phyloP scores from a whole-genome alignment of 192 early-diverging fungal species.

The Gorgonomyces haynaldii region DNA sequence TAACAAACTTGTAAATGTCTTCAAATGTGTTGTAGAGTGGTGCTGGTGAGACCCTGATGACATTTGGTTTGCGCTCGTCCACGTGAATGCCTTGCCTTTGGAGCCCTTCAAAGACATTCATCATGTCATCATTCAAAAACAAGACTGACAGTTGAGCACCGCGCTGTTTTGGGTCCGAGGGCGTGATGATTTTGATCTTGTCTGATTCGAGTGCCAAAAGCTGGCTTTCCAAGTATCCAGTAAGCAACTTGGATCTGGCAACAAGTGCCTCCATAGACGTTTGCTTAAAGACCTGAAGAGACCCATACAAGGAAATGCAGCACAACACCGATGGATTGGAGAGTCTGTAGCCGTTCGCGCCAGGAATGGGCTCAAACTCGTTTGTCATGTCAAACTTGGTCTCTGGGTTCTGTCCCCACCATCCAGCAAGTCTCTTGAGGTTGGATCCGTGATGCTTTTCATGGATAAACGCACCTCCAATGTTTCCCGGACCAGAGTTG shows the following conservation, averaged over 20 bases:
- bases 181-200: slow-evolving; percentile 64
- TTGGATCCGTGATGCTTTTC: slow-evolving; percentile 55
- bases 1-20: slow-evolving; percentile 63
- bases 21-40: slow-evolving; percentile 83
- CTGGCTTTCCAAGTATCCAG: slow-evolving; percentile 73
- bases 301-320: slow-evolving; percentile 59
- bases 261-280: slow-evolving; percentile 61
- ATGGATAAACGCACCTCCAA: slow-evolving; percentile 86
- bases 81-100: slow-evolving; percentile 55
- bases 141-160: slow-evolving; percentile 81
- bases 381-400: slow-evolving; percentile 85
- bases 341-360: slow-evolving; percentile 73
- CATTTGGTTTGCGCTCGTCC: slow-evolving; percentile 84
- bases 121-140: slow-evolving; percentile 48
- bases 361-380: slow-evolving; percentile 63
- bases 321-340: slow-evolving; percentile 81
- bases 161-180: slow-evolving; percentile 54
- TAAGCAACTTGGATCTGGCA: slow-evolving; percentile 64
- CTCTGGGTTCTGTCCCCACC: slow-evolving; percentile 83
- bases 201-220: slow-evolving; percentile 31
- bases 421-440: slow-evolving; percentile 64
- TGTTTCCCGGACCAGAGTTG: slow-evolving; percentile 93
- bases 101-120: slow-evolving; percentile 55
- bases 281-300: slow-evolving; percentile 66
- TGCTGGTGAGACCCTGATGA: slow-evolving; percentile 78